Base-by-base conservation (phyloP, 352 stramenopile species). In the Phytophthora citricola region DNA sequence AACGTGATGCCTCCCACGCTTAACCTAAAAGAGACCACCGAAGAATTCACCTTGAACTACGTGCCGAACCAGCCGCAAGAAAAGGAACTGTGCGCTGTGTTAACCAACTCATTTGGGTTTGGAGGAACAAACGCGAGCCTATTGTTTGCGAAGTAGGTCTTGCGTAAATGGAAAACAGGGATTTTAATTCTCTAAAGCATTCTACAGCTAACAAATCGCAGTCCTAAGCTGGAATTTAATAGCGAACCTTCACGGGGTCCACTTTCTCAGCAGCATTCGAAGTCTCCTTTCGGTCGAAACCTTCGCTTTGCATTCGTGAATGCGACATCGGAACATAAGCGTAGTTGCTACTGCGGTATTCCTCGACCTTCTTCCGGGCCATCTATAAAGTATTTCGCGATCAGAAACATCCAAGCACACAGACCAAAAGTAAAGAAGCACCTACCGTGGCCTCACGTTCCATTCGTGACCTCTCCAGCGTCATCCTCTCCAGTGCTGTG, bases 31-130 rank as follows among this genome's bases (percentile, higher is more conserved):
- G 75, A 96, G 8, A 89, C 52, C 39, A 86, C 76, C 7, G 83
- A 85, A 29, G 78, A 89, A 54, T 92, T 97, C 70, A 89, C 87
- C 27, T 77, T 98, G 55, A 91, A 92, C 72, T 94, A 97, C 67
- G 90, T 95, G 22, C 72, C 79, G 17, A 79, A 85, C 31, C 58
- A 76, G 10, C 77, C 82, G 3, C 84, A 93, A 43, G 79, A 96
- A 58, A 87, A 90, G 47, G 63, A 91, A 12, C 52, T 98, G 11
- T 66, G 87, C 9, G 78, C 85, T 34, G 93, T 95, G 3, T 71
- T 99, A 34, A 95, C 83, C 14, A 99, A 99, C 75, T 98, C 94
- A 32, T 99, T 99, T 86, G 97, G 97, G 22, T 99, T 99, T 73
- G 97, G 97, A 56, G 97, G 97, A 50, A 98, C 95, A 11, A 99